A percentile compares a stretch with the other conserved stretches of the same genome.
Evolutionary conservation across 2,329 filamentous ascomycete genomes (phyloP).

Genomic region (Diplocarpon rosae): DNA sequence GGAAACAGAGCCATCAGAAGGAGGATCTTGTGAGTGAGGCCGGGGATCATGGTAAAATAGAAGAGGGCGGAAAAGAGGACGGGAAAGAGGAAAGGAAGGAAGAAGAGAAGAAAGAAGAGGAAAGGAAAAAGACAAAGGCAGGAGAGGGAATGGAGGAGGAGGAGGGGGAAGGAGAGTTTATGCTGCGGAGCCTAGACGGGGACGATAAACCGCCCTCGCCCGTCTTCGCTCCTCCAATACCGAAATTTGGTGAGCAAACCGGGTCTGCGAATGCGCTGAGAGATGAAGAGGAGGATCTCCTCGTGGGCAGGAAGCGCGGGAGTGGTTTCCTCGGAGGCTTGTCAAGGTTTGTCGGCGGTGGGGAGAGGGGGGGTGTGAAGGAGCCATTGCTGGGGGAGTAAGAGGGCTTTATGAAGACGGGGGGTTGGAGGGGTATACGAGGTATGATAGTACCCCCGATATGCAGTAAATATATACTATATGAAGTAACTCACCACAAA

Average conservation of each 20-base stretch:
- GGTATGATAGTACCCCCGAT: no score
- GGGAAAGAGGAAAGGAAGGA: background rate
- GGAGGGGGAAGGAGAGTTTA: slow-evolving; percentile 4
- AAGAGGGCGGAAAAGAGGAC: background rate
- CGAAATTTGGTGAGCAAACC: background rate
- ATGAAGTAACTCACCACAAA: no score
- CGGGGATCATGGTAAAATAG: no score
- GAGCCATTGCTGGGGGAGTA: no score
- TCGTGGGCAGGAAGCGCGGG: background rate
- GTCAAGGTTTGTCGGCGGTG: slow-evolving; percentile 1
- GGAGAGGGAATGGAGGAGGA: background rate
- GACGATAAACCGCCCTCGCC: slow-evolving; percentile 12
- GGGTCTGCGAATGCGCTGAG: background rate
- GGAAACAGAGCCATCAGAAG: no score
- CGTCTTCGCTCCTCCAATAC: slow-evolving; percentile 4
- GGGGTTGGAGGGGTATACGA: no score
- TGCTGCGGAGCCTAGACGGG: slow-evolving; percentile 11
- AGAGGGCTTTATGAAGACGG: no score
- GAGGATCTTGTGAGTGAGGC: no score
- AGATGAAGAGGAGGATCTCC: background rate
- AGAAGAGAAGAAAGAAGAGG: background rate
- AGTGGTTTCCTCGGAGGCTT: slow-evolving; percentile 12
- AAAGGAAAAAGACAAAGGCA: background rate
- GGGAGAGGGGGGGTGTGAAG: no score
- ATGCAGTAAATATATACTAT: no score